These are phyloP conservation scores for Tolypocladium sp. DNA, from an alignment of 2,329 filamentous ascomycete genomes.

Conservation along the genomic window DNA sequence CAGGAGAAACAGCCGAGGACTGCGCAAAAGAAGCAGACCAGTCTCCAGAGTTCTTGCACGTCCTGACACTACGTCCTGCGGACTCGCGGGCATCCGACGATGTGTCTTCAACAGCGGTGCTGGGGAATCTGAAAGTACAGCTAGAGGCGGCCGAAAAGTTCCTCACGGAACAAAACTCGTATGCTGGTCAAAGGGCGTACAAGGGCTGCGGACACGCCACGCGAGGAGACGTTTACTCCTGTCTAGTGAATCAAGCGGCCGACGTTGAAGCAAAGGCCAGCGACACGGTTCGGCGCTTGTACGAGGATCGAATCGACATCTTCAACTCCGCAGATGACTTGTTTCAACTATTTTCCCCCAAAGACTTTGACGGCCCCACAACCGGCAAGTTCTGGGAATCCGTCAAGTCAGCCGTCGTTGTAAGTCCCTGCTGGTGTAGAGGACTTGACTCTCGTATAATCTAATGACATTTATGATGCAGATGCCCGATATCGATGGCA, in stretches of 20 bases:
- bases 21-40: not conserved
- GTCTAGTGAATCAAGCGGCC: conserved; percentile 12
- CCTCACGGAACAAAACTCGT: conserved; percentile 14
- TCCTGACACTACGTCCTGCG: conserved; percentile 10
- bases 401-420: conserved; percentile 17
- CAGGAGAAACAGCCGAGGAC: not conserved
- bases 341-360: conserved; percentile 33
- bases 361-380: conserved; percentile 24
- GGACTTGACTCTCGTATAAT: not conserved
- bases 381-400: conserved; percentile 35
- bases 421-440: conserved; percentile 7
- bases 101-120: not conserved
- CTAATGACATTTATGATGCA: not conserved
- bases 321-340: conserved; percentile 30
- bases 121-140: conserved; percentile 10
- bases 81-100: conserved; percentile 1
- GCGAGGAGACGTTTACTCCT: conserved; percentile 12
- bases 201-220: conserved; percentile 12
- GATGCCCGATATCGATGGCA: conserved; percentile 6
- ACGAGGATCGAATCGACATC: conserved; percentile 26
- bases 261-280: conserved; percentile 12
- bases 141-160: conserved; percentile 17
- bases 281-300: conserved; percentile 13
- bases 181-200: conserved; percentile 17
- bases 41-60: conserved; percentile 7